These are phyloP conservation scores for Lasiosphaeria miniovina DNA, from an alignment of 495 filamentous ascomycete genomes.

Conservation along the genomic window DNA sequence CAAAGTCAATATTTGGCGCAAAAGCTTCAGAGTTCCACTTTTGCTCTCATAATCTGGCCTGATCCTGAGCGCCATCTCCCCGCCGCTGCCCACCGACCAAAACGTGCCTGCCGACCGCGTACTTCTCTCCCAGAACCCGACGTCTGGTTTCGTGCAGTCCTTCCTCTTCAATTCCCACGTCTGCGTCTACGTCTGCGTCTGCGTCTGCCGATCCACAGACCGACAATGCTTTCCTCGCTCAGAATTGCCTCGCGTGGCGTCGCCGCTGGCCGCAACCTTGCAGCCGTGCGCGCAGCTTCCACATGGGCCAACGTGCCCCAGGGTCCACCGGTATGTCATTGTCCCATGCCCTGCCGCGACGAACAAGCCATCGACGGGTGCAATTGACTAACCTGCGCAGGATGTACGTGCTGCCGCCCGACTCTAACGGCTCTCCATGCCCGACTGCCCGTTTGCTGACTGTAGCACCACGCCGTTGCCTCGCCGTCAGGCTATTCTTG, in stretches of 20 bases:
- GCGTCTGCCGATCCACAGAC: no score
- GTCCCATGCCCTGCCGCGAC: constrained; percentile 4
- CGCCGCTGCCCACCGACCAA: no score
- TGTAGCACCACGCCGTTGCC: constrained; percentile 6
- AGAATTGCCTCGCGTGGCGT: constrained; percentile 35
- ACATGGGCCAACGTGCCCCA: constrained; percentile 88
- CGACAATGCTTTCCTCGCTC: constrained; percentile 32
- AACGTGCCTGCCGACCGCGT: no score
- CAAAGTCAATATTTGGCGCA: no score
- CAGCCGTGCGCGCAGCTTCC: constrained; percentile 67
- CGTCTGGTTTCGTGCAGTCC: no score
- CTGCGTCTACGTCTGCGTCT: no score
- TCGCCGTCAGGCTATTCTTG: constrained; percentile 66
- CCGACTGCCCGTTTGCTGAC: constrained; percentile 16
- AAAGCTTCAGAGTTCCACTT: no score
- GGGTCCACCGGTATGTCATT: constrained; percentile 81
- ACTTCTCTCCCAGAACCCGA: no score
- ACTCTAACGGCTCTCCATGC: not conserved
- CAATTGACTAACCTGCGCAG: constrained; percentile 29
- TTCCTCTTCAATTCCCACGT: no score
- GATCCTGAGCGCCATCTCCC: no score
- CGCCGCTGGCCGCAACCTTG: constrained; percentile 35
- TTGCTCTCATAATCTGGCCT: no score
- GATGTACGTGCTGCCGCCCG: constrained; percentile 55
- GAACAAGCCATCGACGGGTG: not conserved